Conservation (phyloP, 1,284 basidiomycete species). For the Coniophora puteana region DNA sequence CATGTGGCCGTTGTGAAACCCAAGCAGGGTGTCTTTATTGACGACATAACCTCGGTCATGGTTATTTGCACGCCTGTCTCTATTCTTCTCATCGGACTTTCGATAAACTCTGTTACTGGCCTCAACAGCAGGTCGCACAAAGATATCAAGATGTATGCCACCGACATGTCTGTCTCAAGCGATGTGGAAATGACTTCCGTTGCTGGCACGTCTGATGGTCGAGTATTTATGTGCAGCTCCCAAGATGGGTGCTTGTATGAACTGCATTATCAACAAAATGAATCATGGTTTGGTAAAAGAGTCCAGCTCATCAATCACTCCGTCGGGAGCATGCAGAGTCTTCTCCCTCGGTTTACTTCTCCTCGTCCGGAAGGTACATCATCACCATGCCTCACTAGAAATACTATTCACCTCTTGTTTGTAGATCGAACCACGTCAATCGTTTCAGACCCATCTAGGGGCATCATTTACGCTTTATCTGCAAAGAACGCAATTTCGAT, state of each 20-base stretch:
- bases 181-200: conserved; percentile 86
- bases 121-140: conserved; percentile 47
- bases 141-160: conserved; percentile 88
- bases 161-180: conserved; percentile 77
- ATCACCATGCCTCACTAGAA: conserved; percentile 4
- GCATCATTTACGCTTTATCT: conserved; percentile 74
- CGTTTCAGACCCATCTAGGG: conserved; percentile 60
- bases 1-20: conserved; percentile 83
- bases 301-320: conserved; percentile 83
- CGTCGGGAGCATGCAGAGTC: conserved; percentile 67
- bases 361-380: conserved; percentile 56
- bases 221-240: conserved; percentile 88
- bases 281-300: conserved; percentile 91
- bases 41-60: conserved; percentile 87
- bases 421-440: conserved; percentile 70
- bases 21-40: conserved; percentile 83
- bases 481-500: conserved; percentile 68
- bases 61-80: conserved; percentile 87
- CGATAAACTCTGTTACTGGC: conserved; percentile 46
- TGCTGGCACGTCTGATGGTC: conserved; percentile 74
- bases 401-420: conserved; percentile 10
- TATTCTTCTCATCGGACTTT: conserved; percentile 85
- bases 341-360: conserved; percentile 63
- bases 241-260: conserved; percentile 92
- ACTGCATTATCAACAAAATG: conserved; percentile 86